These are phyloP conservation scores for Cadophora gregata DNA, from an alignment of 2,329 filamentous ascomycete genomes.

Conservation along the genomic window DNA sequence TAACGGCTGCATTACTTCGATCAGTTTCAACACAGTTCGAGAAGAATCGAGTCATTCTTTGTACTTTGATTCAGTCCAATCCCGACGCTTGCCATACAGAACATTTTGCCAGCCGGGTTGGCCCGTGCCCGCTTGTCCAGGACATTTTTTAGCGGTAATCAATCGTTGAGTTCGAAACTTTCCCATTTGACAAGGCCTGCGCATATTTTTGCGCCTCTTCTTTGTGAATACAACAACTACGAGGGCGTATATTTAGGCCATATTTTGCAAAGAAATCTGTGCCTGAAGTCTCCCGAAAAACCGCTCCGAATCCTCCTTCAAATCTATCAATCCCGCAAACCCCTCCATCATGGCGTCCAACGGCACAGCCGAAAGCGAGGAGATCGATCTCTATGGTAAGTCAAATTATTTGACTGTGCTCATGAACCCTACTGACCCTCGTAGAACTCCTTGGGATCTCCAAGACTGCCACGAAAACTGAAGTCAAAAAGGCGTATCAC, in stretches of 20 bases:
- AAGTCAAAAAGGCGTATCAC: conserved; percentile 95
- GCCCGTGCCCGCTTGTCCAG: conserved; percentile 23
- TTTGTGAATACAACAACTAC: not conserved
- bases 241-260: not conserved
- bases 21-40: conserved; percentile 10
- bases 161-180: conserved; percentile 20
- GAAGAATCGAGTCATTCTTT: conserved; percentile 6
- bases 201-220: conserved; percentile 7
- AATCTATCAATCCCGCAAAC: conserved; percentile 10
- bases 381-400: conserved; percentile 68
- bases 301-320: not conserved
- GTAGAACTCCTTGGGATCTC: conserved; percentile 81
- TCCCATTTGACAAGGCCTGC: conserved; percentile 15
- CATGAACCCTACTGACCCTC: conserved; percentile 11
- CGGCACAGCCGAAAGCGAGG: conserved; percentile 35
- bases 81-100: not conserved
- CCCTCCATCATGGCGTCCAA: conserved; percentile 41
- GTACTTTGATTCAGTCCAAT: not conserved
- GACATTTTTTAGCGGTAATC: conserved; percentile 12
- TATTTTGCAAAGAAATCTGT: not conserved
- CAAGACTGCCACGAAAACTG: conserved; percentile 72
- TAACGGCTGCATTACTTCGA: conserved; percentile 32
- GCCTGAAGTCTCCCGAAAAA: not conserved
- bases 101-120: conserved; percentile 21
- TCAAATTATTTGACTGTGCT: conserved; percentile 2